Evolutionary conservation across 257 asterid species (phyloP).

Genomic region (Solanum arcanum): DNA sequence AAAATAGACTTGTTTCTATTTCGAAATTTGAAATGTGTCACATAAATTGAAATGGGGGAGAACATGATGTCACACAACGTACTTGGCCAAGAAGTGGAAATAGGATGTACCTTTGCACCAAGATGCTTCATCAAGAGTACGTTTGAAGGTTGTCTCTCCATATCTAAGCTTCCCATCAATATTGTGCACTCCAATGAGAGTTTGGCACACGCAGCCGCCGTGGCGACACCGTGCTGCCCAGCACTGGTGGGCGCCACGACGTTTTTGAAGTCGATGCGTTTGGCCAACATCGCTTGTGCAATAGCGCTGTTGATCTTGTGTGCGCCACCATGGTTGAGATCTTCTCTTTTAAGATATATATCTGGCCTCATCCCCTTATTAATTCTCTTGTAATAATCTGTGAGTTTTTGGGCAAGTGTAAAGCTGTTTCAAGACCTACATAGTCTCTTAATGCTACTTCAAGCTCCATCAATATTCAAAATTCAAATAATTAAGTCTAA

Average conservation of each 20-base stretch:
- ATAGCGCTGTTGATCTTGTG: constrained; percentile 82
- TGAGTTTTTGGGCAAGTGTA: constrained; percentile 57
- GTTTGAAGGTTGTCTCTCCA: constrained; percentile 48
- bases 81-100: not conserved
- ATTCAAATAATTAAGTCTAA: not conserved
- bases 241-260: constrained; percentile 69
- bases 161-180: constrained; percentile 43
- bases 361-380: constrained; percentile 42
- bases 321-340: constrained; percentile 59
- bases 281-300: constrained; percentile 79
- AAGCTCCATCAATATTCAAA: constrained; percentile 32
- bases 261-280: constrained; percentile 35
- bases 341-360: constrained; percentile 72
- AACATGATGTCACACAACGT: too few species aligned
- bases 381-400: constrained; percentile 38
- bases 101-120: constrained; percentile 49
- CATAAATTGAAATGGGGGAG: too few species aligned
- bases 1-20: too few species aligned
- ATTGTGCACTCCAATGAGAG: constrained; percentile 43
- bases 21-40: too few species aligned
- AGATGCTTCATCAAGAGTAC: constrained; percentile 45
- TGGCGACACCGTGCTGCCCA: constrained; percentile 76
- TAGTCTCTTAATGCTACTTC: constrained; percentile 42
- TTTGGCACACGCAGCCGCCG: constrained; percentile 68
- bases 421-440: constrained; percentile 74